A percentile compares a stretch with the other conserved stretches of the same genome.
Evolutionary conservation across 257 asterid species (phyloP).

Genomic region (Ilex aquifolium): DNA sequence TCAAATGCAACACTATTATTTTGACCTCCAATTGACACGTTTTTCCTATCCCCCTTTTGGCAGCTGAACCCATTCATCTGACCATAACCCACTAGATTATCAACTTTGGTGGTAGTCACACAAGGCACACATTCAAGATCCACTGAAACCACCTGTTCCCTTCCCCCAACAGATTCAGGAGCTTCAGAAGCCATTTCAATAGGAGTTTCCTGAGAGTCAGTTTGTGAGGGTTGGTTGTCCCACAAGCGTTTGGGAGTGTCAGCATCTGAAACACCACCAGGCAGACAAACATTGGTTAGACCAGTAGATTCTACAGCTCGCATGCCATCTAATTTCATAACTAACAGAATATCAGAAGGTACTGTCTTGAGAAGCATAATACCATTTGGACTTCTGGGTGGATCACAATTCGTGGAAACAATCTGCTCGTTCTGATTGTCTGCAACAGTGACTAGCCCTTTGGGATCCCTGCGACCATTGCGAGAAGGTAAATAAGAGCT

Average conservation of each 20-base stretch:
- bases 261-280: conserved; percentile 28
- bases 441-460: conserved; percentile 32
- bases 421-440: conserved; percentile 34
- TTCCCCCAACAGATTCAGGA: conserved; percentile 26
- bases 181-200: conserved; percentile 24
- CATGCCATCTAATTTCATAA: conserved; percentile 31
- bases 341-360: conserved; percentile 29
- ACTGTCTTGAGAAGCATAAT: conserved; percentile 31
- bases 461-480: conserved; percentile 37
- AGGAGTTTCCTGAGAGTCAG: conserved; percentile 31
- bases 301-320: conserved; percentile 38
- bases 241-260: conserved; percentile 29
- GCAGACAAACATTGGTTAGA: conserved; percentile 22
- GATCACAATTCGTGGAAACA: conserved; percentile 20
- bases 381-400: conserved; percentile 36
- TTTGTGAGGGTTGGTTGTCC: conserved; percentile 29
- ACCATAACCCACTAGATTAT: conserved; percentile 37
- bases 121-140: conserved; percentile 36
- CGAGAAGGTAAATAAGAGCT: conserved; percentile 48
- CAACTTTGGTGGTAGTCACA: conserved; percentile 24
- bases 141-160: conserved; percentile 24
- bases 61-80: conserved; percentile 43
- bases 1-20: conserved; percentile 20
- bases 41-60: conserved; percentile 26
- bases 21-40: conserved; percentile 25